A percentile compares a stretch with the other conserved stretches of the same genome.
Conservation (phyloP, 2,329 filamentous ascomycete species). For the Diplodia mutila region DNA sequence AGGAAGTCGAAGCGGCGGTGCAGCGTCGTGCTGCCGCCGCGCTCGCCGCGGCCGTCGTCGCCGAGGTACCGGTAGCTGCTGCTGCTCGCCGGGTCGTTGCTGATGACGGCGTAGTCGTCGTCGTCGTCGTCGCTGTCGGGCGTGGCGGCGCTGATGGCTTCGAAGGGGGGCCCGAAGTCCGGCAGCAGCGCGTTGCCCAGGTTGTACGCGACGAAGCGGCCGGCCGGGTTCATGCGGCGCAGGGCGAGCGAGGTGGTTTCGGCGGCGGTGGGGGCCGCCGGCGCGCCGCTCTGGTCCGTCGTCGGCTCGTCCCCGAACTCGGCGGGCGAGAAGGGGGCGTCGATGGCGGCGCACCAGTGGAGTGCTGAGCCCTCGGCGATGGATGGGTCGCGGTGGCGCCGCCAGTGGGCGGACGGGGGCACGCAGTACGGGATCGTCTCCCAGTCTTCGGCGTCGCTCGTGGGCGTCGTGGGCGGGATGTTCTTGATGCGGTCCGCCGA, state of each 20-base stretch:
- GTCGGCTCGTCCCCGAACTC: too few relatives aligned
- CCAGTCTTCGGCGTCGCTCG: too few relatives aligned
- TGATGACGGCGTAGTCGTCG: too few relatives aligned
- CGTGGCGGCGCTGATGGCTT: too few relatives aligned
- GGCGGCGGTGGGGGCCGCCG: too few relatives aligned
- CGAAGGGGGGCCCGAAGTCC: too few relatives aligned
- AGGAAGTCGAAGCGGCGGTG: too few relatives aligned
- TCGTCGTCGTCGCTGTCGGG: background rate
- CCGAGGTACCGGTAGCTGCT: too few relatives aligned
- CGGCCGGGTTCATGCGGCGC: background rate
- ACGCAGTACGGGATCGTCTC: too few relatives aligned
- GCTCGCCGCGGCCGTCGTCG: background rate
- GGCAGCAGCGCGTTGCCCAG: background rate
- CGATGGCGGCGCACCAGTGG: background rate
- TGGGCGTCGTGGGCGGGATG: too few relatives aligned
- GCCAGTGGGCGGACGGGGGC: background rate
- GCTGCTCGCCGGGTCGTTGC: too few relatives aligned
- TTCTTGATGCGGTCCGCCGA: slow-evolving; percentile 26
- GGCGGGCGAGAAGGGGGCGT: background rate
- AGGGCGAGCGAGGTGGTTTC: background rate
- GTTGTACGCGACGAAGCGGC: background rate
- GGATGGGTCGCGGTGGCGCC: background rate
- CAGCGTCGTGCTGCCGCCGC: background rate
- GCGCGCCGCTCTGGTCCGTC: too few relatives aligned
- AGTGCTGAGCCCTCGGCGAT: background rate